phyloP scores from a whole-genome alignment of 2,329 filamentous ascomycete genomes.

The Trichophyton verrucosum region DNA sequence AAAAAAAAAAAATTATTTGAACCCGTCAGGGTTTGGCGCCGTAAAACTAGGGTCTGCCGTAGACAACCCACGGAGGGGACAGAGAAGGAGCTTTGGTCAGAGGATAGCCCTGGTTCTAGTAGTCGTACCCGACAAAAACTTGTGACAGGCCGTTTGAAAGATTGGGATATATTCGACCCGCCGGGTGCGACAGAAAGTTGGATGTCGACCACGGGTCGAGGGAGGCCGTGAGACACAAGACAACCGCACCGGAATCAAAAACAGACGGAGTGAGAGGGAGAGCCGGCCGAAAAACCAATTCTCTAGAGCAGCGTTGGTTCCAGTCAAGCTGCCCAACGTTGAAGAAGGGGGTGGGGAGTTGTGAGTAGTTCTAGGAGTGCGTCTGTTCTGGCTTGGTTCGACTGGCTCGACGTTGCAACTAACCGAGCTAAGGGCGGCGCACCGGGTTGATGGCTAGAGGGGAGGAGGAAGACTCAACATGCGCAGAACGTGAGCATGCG shows the following conservation, averaged over 20 bases:
- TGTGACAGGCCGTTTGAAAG: background rate
- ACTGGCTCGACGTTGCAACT: background rate
- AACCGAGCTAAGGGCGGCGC: background rate
- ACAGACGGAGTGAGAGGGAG: background rate
- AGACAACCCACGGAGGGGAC: background rate
- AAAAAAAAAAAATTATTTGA: too few species aligned
- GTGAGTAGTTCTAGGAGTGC: background rate
- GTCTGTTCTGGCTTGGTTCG: background rate
- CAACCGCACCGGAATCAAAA: background rate
- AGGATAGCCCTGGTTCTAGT: background rate
- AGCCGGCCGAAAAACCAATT: background rate
- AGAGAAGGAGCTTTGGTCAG: background rate
- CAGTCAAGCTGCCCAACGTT: background rate
- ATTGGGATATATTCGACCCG: background rate
- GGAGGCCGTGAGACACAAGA: background rate
- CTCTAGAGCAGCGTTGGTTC: background rate
- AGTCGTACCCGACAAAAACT: background rate
- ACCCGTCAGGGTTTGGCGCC: too few species aligned
- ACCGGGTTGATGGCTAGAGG: background rate
- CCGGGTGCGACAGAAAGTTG: background rate
- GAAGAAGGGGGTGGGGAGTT: background rate
- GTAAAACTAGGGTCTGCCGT: background rate
- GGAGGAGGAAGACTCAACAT: background rate
- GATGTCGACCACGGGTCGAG: background rate
- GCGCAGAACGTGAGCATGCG: background rate